phyloP scores from a whole-genome alignment of 306 rosid genomes.

The Dalbergia oliveri region DNA sequence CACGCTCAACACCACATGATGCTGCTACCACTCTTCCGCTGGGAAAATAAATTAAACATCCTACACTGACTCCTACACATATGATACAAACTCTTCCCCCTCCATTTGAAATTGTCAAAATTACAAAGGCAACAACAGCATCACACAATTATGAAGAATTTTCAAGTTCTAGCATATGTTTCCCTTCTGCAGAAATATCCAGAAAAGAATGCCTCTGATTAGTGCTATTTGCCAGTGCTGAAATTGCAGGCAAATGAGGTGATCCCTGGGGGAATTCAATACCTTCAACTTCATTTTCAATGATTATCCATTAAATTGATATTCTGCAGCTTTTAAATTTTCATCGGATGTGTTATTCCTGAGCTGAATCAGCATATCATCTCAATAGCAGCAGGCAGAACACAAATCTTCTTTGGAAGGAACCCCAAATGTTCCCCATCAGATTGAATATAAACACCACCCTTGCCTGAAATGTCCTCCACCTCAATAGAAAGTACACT shows the following conservation, averaged over 20 bases:
- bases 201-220: neutral
- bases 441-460: constrained; percentile 77
- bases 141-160: neutral
- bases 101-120: constrained; percentile 27
- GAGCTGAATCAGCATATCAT: constrained; percentile 71
- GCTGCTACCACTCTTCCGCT: neutral
- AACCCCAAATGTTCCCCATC: constrained; percentile 95
- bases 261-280: neutral
- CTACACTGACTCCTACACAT: constrained; percentile 10
- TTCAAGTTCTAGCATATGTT: neutral
- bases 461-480: constrained; percentile 72
- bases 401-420: constrained; percentile 79
- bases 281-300: constrained; percentile 12
- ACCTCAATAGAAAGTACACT: constrained; percentile 83
- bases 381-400: constrained; percentile 83
- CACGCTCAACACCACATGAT: neutral
- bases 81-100: constrained; percentile 30
- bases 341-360: constrained; percentile 8
- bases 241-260: constrained; percentile 2
- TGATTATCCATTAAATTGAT: neutral
- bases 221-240: constrained; percentile 15
- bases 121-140: constrained; percentile 36
- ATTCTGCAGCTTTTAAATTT: neutral
- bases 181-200: neutral
- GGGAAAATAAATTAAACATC: constrained; percentile 6